These are phyloP conservation scores for Malbranchea zuffiana DNA, from an alignment of 2,329 filamentous ascomycete genomes.

Conservation along the genomic window DNA sequence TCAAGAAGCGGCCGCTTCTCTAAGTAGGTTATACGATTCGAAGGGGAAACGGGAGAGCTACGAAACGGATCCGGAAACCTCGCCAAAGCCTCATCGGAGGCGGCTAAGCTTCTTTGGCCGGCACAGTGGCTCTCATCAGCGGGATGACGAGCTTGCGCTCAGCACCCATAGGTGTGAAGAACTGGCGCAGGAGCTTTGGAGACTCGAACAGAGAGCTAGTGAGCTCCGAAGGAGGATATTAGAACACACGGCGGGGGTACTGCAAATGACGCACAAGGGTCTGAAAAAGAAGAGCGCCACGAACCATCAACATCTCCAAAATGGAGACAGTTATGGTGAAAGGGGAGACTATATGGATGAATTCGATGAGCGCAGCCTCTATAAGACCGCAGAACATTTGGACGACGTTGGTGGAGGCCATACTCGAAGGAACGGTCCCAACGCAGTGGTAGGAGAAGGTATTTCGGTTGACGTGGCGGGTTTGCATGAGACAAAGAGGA, in stretches of 20 bases:
- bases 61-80: constrained; percentile 22
- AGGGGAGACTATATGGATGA: constrained; percentile 38
- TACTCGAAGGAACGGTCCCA: constrained; percentile 13
- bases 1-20: constrained; percentile 79
- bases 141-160: constrained; percentile 59
- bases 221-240: constrained; percentile 65
- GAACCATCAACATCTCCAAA: constrained; percentile 17
- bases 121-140: constrained; percentile 24
- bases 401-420: constrained; percentile 37
- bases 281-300: constrained; percentile 49
- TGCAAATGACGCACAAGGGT: constrained; percentile 78
- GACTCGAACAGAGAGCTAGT: constrained; percentile 64
- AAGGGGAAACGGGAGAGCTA: constrained; percentile 39
- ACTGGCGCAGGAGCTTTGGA: constrained; percentile 67
- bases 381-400: constrained; percentile 55
- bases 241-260: constrained; percentile 82
- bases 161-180: constrained; percentile 78
- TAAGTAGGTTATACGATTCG: constrained; percentile 68
- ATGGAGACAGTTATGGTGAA: constrained; percentile 36
- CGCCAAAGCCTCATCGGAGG: constrained; percentile 43
- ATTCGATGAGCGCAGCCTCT: constrained; percentile 69
- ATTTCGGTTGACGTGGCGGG: constrained; percentile 31
- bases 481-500: constrained; percentile 52
- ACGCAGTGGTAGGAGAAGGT: constrained; percentile 5
- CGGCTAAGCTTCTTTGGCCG: constrained; percentile 42